Conservation (phyloP, 495 filamentous ascomycete genomes). For the Lasiosphaeriaceae sp. region DNA sequence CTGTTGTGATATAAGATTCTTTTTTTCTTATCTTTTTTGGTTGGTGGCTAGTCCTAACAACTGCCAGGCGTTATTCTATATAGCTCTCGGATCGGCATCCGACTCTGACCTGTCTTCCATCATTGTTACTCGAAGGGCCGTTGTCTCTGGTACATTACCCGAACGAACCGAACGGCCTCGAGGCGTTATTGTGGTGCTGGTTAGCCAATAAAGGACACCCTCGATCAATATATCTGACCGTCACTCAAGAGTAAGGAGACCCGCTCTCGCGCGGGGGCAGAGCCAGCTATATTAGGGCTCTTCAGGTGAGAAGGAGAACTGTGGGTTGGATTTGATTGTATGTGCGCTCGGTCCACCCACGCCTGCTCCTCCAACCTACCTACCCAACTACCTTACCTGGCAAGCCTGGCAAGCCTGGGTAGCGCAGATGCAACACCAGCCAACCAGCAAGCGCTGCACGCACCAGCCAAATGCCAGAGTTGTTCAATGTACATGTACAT, state of each 20-base stretch:
- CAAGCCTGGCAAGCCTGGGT: too few species aligned
- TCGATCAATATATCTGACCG: background rate
- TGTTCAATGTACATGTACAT: background rate
- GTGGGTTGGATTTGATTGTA: background rate
- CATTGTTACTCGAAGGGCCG: background rate
- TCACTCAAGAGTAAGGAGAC: background rate
- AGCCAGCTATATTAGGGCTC: background rate
- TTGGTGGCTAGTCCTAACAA: too few species aligned
- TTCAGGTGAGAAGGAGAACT: too few species aligned
- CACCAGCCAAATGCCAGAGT: too few species aligned
- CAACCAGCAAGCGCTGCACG: too few species aligned
- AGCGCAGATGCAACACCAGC: too few species aligned
- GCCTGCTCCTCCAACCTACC: background rate
- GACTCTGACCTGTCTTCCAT: too few species aligned
- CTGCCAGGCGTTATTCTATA: too few species aligned
- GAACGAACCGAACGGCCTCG: background rate
- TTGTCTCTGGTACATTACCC: background rate
- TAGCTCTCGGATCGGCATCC: too few species aligned
- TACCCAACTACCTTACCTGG: too few species aligned
- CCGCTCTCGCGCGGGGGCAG: background rate
- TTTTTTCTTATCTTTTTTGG: too few species aligned
- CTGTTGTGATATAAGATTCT: too few species aligned
- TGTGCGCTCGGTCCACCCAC: background rate
- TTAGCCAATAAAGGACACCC: background rate
- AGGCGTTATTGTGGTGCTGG: background rate